Evolutionary conservation across 2,329 filamentous ascomycete genomes (phyloP).

Genomic region (Xylaria multiplex): DNA sequence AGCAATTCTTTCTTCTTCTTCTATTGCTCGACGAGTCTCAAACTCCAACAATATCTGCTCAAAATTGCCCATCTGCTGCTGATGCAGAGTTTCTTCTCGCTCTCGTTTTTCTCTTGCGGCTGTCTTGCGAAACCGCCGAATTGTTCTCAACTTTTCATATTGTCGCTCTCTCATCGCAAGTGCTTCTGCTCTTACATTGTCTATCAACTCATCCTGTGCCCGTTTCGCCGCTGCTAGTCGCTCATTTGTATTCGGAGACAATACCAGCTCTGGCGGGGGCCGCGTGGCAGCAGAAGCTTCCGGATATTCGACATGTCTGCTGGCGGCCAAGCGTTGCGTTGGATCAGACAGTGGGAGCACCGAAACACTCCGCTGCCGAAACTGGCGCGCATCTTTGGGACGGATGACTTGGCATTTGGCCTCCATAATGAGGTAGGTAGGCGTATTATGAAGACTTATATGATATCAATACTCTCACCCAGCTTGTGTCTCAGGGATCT

Average conservation of each 20-base stretch:
- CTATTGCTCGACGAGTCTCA: conserved; percentile 19
- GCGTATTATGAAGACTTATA: conserved; percentile 8
- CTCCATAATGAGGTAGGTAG: conserved; percentile 14
- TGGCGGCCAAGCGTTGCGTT: conserved; percentile 6
- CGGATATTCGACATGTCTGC: conserved; percentile 14
- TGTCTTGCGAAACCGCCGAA: conserved; percentile 17
- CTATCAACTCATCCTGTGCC: conserved; percentile 16
- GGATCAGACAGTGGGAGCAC: conserved; percentile 15
- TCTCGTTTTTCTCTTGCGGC: conserved; percentile 14
- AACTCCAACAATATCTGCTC: conserved; percentile 18
- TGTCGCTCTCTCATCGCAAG: conserved; percentile 22
- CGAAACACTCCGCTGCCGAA: conserved; percentile 30
- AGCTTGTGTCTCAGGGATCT: not conserved
- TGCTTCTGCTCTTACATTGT: conserved; percentile 22
- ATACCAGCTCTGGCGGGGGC: not conserved
- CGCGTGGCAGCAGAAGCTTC: conserved; percentile 9
- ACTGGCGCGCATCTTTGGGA: conserved; percentile 23
- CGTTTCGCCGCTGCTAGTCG: conserved; percentile 19
- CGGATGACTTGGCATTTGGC: conserved; percentile 21
- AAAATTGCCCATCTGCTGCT: conserved; percentile 12
- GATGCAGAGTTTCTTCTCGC: conserved; percentile 24
- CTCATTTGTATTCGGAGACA: conserved; percentile 11
- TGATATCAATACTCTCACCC: conserved; percentile 2
- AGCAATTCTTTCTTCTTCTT: conserved; percentile 21
- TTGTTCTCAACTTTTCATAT: conserved; percentile 15